Conservation (phyloP, 352 stramenopile genomes). For the Pythium volutum region DNA sequence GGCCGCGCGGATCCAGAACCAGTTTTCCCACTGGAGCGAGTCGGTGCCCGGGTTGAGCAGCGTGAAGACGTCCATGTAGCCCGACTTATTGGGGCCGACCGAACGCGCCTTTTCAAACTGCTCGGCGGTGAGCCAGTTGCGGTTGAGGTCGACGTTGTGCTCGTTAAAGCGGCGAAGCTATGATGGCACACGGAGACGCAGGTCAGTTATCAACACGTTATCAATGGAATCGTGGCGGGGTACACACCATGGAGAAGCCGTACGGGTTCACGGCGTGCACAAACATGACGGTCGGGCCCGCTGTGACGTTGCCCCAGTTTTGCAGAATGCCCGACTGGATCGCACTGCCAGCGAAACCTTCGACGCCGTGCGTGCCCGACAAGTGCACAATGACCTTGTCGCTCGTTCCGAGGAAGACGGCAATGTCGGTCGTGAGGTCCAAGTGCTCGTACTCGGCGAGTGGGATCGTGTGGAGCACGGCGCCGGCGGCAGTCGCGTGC, state of each 20-base stretch:
- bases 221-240: no score
- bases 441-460: conserved; percentile 14
- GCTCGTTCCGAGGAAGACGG: conserved; percentile 25
- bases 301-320: conserved; percentile 4
- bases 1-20: conserved; percentile 47
- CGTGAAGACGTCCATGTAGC: conserved; percentile 77
- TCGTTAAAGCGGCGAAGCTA: conserved; percentile 89
- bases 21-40: conserved; percentile 25
- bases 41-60: conserved; percentile 56
- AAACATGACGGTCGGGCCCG: conserved; percentile 78
- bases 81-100: conserved; percentile 70
- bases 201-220: background rate
- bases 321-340: conserved; percentile 41
- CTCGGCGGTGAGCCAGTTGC: conserved; percentile 77
- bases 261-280: conserved; percentile 87
- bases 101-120: conserved; percentile 44
- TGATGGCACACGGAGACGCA: background rate
- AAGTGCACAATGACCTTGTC: conserved; percentile 35
- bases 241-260: conserved; percentile 64
- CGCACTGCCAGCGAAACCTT: conserved; percentile 46
- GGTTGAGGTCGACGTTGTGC: conserved; percentile 94
- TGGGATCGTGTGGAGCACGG: conserved; percentile 26
- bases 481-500: conserved; percentile 11
- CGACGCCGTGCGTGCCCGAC: conserved; percentile 47
- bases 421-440: conserved; percentile 40